These are phyloP conservation scores for Verticillium isaacii DNA, from an alignment of 2,329 filamentous ascomycete genomes.

Conservation along the genomic window DNA sequence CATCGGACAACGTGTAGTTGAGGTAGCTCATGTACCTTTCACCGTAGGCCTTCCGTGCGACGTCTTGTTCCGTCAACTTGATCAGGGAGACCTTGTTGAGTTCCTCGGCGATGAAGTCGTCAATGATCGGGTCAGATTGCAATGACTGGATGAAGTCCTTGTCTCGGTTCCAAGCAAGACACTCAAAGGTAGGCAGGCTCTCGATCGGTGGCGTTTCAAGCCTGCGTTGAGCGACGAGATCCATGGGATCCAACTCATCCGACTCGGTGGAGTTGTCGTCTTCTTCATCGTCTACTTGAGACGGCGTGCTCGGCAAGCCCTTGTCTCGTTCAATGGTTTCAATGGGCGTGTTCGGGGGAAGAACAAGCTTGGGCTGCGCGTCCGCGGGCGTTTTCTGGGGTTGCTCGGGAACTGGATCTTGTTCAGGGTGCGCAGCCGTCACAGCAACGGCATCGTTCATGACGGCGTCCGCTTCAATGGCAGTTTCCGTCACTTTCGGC, in stretches of 20 bases:
- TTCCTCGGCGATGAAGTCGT: constrained; percentile 40
- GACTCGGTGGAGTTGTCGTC: constrained; percentile 51
- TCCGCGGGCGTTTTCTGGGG: constrained; percentile 1
- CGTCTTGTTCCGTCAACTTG: constrained; percentile 31
- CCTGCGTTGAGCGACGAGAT: constrained; percentile 43
- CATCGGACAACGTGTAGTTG: constrained; percentile 50
- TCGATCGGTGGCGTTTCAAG: constrained; percentile 52
- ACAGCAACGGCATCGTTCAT: constrained; percentile 10
- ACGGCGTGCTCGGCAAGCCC: constrained; percentile 38
- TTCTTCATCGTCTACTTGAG: constrained; percentile 39
- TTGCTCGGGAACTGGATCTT: background rate
- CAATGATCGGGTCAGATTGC: constrained; percentile 32
- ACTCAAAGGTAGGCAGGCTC: constrained; percentile 42
- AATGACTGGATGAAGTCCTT: constrained; percentile 36
- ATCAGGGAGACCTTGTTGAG: constrained; percentile 36
- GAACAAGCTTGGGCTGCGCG: background rate
- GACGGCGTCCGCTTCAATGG: constrained; percentile 11
- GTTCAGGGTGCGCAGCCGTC: background rate
- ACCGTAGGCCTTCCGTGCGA: constrained; percentile 35
- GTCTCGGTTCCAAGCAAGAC: constrained; percentile 44
- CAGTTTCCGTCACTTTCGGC: background rate
- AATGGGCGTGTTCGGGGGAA: constrained; percentile 7
- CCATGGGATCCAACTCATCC: constrained; percentile 46
- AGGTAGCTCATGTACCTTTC: constrained; percentile 48
- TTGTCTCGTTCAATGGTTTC: constrained; percentile 19